Conservation (phyloP, 2,329 filamentous ascomycete species). For the Claviceps capensis region DNA sequence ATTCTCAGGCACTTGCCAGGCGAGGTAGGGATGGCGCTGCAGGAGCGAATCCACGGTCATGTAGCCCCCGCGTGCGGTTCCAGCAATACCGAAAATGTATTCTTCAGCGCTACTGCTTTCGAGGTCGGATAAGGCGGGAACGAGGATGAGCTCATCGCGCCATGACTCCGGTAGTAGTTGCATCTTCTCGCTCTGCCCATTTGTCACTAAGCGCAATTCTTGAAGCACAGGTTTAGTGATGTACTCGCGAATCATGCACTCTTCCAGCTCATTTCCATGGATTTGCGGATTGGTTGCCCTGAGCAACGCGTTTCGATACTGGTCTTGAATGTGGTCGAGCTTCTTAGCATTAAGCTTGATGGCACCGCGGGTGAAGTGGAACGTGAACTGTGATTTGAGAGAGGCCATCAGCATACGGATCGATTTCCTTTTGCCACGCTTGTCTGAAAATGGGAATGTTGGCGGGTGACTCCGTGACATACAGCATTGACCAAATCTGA, state of each 20-base stretch:
- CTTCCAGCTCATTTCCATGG: constrained; percentile 2
- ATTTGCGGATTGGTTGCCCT: constrained; percentile 10
- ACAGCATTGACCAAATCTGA: constrained; percentile 57
- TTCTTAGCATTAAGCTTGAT: constrained; percentile 73
- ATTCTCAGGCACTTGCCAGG: constrained; percentile 22
- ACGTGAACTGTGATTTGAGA: constrained; percentile 44
- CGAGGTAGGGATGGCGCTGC: constrained; percentile 21
- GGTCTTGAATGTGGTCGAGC: constrained; percentile 63
- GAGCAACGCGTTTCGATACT: constrained; percentile 35
- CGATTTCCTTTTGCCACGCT: neutral
- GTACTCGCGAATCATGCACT: constrained; percentile 11
- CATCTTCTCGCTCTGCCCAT: neutral
- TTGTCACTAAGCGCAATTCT: constrained; percentile 13
- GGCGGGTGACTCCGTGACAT: constrained; percentile 13
- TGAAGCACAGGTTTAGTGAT: constrained; percentile 12
- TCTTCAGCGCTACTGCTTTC: constrained; percentile 2
- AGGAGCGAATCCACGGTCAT: constrained; percentile 11
- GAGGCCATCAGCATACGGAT: constrained; percentile 12
- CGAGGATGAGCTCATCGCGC: constrained; percentile 12
- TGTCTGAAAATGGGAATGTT: neutral
- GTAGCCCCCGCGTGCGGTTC: constrained; percentile 13
- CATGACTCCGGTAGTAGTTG: constrained; percentile 9
- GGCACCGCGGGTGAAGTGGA: constrained; percentile 86
- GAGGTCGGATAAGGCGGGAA: constrained; percentile 13
- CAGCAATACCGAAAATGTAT: constrained; percentile 13